Evolutionary conservation across 495 filamentous ascomycete species (phyloP), one percentile per base, ranked within the genome.

Genomic region (Penicillium bialowiezense): DNA sequence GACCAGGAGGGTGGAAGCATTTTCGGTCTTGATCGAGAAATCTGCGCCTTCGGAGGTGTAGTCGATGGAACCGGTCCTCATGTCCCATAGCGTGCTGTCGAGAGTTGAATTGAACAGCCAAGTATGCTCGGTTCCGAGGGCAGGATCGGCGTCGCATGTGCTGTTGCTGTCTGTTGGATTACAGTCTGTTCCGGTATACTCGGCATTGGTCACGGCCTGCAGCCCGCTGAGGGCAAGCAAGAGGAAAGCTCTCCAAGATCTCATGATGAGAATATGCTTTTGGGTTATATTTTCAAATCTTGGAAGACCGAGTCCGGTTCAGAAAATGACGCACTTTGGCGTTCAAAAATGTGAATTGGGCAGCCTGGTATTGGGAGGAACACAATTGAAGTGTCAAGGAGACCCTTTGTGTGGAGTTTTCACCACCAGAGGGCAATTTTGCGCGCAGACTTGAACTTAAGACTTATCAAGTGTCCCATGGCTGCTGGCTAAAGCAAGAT

Each of bases 21-120:
- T 80, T 46, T 77, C 70, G 55, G 82, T 73, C 46, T 56, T 69
- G 68, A 91, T 83, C 37, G 73, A 80, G 70, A 90, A 89, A 23
- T 79, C 73, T 29, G 81, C 82, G 6, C 82, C 81, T 2, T 62
- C 52, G 5, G 76, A 69, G 51, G 76, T 81, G 63, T 90, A 91
- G 5, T 84, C 81, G 8, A 72, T 59, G 14, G 76, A 78, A 42
- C 87, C 87, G 32, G 77, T 73, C 5, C 76, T 55, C 23, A 83
- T 83, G 47, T 80, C 80, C 78, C 84, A 90, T 18, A 73, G 69
- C 8, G 60, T 56, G 4, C 62, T 56, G 55, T 88, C 84, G 49
- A 79, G 70, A 10, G 82, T 83, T 62, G 91, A 89, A 71, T 91
- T 87, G 72, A 91, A 81, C 51, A 88, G 76, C 59, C 90, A 87